Evolutionary conservation across 805 yeast genomes (phyloP).

Genomic region (Kluyveromyces siamensis): DNA sequence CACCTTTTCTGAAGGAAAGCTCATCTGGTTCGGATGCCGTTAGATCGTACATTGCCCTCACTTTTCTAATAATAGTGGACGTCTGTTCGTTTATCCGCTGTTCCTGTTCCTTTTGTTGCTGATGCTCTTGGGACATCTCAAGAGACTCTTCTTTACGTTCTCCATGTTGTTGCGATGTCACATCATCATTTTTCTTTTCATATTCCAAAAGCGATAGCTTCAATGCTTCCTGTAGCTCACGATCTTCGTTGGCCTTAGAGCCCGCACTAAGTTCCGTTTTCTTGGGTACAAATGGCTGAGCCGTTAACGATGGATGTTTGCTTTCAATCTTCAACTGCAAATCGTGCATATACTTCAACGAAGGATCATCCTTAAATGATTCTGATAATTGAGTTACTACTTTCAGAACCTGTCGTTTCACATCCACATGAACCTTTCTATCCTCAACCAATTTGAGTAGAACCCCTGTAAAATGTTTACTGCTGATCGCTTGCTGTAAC

Average conservation of each 20-base stretch:
- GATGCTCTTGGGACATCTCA: neutral
- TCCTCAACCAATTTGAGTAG: constrained; percentile 45
- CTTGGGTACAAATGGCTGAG: constrained; percentile 48
- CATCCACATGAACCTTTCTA: constrained; percentile 49
- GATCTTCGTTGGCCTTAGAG: constrained; percentile 59
- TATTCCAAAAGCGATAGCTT: constrained; percentile 62
- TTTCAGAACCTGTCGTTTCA: constrained; percentile 58
- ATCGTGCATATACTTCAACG: constrained; percentile 59
- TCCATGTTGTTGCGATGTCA: constrained; percentile 4
- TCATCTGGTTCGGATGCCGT: constrained; percentile 77
- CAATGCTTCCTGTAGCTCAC: constrained; percentile 67
- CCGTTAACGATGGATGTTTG: constrained; percentile 31
- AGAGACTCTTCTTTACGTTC: neutral
- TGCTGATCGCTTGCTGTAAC: constrained; percentile 53
- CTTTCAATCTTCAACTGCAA: constrained; percentile 42
- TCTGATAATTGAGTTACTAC: constrained; percentile 57
- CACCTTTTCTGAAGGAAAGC: constrained; percentile 78
- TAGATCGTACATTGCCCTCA: constrained; percentile 78
- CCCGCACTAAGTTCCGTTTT: constrained; percentile 39
- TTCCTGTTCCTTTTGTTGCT: neutral
- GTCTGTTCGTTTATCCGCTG: constrained; percentile 3
- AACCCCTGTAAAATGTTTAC: constrained; percentile 41
- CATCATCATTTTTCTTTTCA: constrained; percentile 30
- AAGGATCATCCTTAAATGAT: constrained; percentile 65
- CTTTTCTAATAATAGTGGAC: constrained; percentile 44